Evolutionary conservation across 1,284 basidiomycete genomes (phyloP).

Genomic region (Ganoderma leucocontextum): DNA sequence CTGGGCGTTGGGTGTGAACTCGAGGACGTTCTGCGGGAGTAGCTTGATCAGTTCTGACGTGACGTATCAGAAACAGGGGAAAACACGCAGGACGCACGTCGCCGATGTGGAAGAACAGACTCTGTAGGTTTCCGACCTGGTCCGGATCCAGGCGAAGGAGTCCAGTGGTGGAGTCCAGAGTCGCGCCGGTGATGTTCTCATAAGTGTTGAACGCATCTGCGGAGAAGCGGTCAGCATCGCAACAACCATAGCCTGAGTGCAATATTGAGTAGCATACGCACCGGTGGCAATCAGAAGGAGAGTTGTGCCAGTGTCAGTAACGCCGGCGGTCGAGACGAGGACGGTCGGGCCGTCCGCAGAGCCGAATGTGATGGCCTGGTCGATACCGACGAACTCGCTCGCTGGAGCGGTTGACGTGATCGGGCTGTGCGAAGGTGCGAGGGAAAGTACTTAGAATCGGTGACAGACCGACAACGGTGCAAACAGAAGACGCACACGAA

Average conservation of each 20-base stretch:
- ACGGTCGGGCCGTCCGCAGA: constrained; percentile 32
- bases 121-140: constrained; percentile 37
- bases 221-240: background rate
- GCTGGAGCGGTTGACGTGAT: constrained; percentile 47
- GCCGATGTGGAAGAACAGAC: constrained; percentile 41
- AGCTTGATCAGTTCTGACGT: background rate
- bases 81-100: constrained; percentile 26
- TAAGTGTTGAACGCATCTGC: constrained; percentile 38
- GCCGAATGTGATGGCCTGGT: constrained; percentile 37
- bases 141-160: constrained; percentile 38
- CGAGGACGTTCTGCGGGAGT: constrained; percentile 37
- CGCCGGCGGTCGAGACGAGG: constrained; percentile 35
- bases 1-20: constrained; percentile 63
- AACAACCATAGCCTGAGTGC: background rate
- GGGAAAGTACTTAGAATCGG: background rate
- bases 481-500: constrained; percentile 39
- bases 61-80: background rate
- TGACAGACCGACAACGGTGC: background rate
- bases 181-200: constrained; percentile 37
- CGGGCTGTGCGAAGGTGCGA: constrained; percentile 24
- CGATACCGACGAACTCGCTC: constrained; percentile 38
- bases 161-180: constrained; percentile 35
- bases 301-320: constrained; percentile 41
- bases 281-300: constrained; percentile 47
- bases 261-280: constrained; percentile 20